Evolutionary conservation across 164 flowering plant genomes (phyloP), one percentile per base, ranked within the genome.

Genomic region (Kalanchoe fedtschenkoi): DNA sequence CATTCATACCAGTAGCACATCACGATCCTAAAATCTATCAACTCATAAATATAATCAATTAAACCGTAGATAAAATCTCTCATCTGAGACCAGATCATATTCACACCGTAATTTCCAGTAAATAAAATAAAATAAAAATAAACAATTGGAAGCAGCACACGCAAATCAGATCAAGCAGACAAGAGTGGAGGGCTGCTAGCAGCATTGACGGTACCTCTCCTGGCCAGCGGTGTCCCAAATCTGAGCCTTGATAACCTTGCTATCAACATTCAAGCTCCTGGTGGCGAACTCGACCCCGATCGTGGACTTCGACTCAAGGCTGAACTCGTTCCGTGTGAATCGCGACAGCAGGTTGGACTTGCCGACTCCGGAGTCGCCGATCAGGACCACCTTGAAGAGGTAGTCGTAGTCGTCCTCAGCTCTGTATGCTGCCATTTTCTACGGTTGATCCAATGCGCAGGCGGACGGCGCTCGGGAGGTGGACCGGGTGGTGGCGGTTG

Each of bases 251-350:
- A 81, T 75, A 62, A 79, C 75, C 67, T 81, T 81, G 4, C 68
- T 72, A 62, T 75, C 80, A 33, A 83, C 76, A 59, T 70, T 84
- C 71, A 84, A 71, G 68, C 80, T 81, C 59, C 78, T 70, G 30
- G 89, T 84, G 26, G 89, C 86, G 66, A 84, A 84, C 77, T 83
- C 88, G 15, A 83, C 88, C 3, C 88, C 88, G 41, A 83, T 83
- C 24, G 85, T 83, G 42, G 88, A 83, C 72, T 83, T 81, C 66
- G 88, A 83, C 70, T 83, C 88, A 35, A 83, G 79, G 66, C 77
- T 83, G 71, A 83, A 83, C 77, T 83, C 88, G 64, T 83, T 83
- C 65, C 76, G 75, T 24, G 86, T 83, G 70, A 81, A 83, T 74
- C 88, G 75, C 6, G 88, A 83, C 7, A 83, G 76, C 61, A 83